Percentiles rank a stretch among this genome's conserved stretches.
Evolutionary conservation across 2,329 filamentous ascomycete genomes (phyloP).

Genomic region (Aureobasidium sp.): DNA sequence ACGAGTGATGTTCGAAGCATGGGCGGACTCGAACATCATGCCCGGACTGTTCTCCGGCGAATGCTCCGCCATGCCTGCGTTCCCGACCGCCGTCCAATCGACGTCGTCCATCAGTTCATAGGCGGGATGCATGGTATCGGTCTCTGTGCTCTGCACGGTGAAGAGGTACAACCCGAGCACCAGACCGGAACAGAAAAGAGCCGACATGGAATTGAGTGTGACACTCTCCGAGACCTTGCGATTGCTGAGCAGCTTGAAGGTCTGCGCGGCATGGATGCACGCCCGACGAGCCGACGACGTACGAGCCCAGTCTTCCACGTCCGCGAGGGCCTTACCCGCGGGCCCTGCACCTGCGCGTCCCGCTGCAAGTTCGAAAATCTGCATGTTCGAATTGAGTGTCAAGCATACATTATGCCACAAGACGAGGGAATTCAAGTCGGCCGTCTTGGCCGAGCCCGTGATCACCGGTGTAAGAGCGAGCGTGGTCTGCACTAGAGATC

Average conservation of each 20-base stretch:
- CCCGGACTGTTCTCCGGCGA: slow-evolving; percentile 12
- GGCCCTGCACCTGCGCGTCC: slow-evolving; percentile 43
- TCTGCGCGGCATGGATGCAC: slow-evolving; percentile 47
- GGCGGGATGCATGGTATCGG: slow-evolving; percentile 28
- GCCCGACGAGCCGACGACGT: slow-evolving; percentile 45
- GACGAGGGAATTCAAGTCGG: slow-evolving; percentile 44
- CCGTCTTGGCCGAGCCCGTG: slow-evolving; percentile 35
- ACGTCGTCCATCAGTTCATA: slow-evolving; percentile 46
- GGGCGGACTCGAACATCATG: slow-evolving; percentile 14
- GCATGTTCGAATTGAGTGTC: slow-evolving; percentile 45
- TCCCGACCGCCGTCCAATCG: slow-evolving; percentile 43
- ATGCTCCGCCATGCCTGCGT: slow-evolving; percentile 38
- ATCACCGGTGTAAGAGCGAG: slow-evolving; percentile 35
- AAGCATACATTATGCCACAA: slow-evolving; percentile 50
- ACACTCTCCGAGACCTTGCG: slow-evolving; percentile 47
- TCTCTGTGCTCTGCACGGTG: slow-evolving; percentile 34
- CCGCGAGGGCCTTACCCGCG: slow-evolving; percentile 43
- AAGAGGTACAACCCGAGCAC: slow-evolving; percentile 48
- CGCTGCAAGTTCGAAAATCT: slow-evolving; percentile 47
- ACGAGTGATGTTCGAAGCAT: slow-evolving; percentile 20
- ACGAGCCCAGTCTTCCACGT: slow-evolving; percentile 46
- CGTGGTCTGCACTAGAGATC: slow-evolving; percentile 32
- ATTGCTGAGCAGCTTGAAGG: slow-evolving; percentile 45
- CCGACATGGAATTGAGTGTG: slow-evolving; percentile 44
- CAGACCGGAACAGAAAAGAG: slow-evolving; percentile 46